These are phyloP conservation scores for Sordariomycetes sp. DNA, from an alignment of 2,329 filamentous ascomycete species.

Conservation along the genomic window DNA sequence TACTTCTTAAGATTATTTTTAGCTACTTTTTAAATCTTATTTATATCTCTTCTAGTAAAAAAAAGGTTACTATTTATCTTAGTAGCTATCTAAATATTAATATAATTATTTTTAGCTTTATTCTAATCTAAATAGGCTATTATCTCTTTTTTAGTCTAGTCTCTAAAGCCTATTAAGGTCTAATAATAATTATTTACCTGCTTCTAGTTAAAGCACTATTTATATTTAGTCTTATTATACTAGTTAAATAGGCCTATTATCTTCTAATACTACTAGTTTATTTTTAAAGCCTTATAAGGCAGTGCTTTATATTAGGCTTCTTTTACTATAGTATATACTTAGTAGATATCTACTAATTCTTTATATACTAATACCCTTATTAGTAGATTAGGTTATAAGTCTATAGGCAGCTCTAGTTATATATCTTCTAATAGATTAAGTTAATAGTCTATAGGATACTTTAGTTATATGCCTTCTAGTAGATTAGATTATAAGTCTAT, in stretches of 20 bases:
- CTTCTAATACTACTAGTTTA: constrained; percentile 12
- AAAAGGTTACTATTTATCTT: too few species aligned
- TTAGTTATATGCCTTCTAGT: too few species aligned
- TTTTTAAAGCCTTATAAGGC: constrained; percentile 9
- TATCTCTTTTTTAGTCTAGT: constrained; percentile 13
- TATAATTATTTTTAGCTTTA: not conserved
- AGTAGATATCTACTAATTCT: not conserved
- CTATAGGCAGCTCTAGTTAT: too few species aligned
- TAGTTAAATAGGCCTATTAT: constrained; percentile 9
- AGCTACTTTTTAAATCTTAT: too few species aligned
- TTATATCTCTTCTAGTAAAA: too few species aligned
- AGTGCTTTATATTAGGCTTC: constrained; percentile 9
- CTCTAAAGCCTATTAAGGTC: constrained; percentile 7
- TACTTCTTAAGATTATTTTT: too few species aligned
- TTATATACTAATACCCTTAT: too few species aligned
- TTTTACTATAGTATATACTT: not conserved
- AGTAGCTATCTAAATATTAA: too few species aligned
- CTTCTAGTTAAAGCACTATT: constrained; percentile 12
- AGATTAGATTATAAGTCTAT: too few species aligned
- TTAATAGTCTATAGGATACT: too few species aligned
- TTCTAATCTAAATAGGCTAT: constrained; percentile 14
- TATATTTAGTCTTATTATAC: constrained; percentile 10
- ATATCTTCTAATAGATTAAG: too few species aligned
- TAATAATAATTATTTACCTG: constrained; percentile 8
- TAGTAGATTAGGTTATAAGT: too few species aligned